Evolutionary conservation across 2,329 filamentous ascomycete genomes (phyloP).

Genomic region (Apiospora hydei): DNA sequence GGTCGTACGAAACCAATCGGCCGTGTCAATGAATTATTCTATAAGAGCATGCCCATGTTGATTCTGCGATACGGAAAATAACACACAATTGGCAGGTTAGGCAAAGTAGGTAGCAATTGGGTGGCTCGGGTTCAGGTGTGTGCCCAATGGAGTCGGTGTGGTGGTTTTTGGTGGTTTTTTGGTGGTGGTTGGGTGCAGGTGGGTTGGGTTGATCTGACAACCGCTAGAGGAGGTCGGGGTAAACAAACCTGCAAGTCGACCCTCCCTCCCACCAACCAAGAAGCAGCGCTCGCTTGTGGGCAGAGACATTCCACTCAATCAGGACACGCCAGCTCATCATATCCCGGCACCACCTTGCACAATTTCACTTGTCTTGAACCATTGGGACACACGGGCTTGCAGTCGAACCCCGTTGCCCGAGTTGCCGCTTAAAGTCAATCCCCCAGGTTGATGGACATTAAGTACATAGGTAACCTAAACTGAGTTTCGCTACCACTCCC

Average conservation of each 20-base stretch:
- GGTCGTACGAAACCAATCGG: not conserved
- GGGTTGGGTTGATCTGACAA: constrained; percentile 16
- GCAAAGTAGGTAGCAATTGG: not conserved
- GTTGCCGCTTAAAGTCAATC: constrained; percentile 35
- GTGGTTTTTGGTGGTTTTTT: not conserved
- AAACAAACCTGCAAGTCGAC: not conserved
- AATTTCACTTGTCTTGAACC: constrained; percentile 1
- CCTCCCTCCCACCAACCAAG: not conserved
- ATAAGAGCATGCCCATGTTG: not conserved
- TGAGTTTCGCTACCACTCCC: not conserved
- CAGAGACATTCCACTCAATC: constrained; percentile 19
- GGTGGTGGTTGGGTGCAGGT: not conserved
- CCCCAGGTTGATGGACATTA: constrained; percentile 37
- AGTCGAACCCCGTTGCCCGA: constrained; percentile 19
- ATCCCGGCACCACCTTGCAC: not conserved
- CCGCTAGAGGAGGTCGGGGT: constrained; percentile 6
- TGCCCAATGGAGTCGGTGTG: constrained; percentile 13
- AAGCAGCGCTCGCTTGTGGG: not conserved
- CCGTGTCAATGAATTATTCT: not conserved
- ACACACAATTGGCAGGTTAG: not conserved
- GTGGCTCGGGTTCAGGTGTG: constrained; percentile 9
- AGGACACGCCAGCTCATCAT: constrained; percentile 22
- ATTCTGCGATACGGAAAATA: not conserved
- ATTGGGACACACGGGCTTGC: constrained; percentile 6
- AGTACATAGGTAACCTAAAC: constrained; percentile 4